phyloP scores from a whole-genome alignment of 2,329 filamentous ascomycete genomes.

The Trichoderma breve region DNA sequence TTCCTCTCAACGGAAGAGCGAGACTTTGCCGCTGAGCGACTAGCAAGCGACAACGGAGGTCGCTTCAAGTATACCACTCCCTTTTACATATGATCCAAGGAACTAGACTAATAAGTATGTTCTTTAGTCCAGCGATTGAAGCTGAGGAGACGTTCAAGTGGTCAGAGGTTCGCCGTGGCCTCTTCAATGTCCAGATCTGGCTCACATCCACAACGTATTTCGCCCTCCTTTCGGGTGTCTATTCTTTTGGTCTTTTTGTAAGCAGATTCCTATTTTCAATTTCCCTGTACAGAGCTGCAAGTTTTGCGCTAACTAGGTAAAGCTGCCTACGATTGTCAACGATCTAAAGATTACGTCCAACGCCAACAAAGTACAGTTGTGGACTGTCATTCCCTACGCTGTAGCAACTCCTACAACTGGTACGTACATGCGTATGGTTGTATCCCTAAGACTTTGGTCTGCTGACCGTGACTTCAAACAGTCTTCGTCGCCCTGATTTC shows the following conservation, averaged over 20 bases:
- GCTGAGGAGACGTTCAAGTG: conserved; percentile 53
- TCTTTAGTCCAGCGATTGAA: conserved; percentile 27
- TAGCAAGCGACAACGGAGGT: conserved; percentile 39
- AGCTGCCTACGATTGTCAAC: conserved; percentile 64
- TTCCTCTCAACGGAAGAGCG: conserved; percentile 56
- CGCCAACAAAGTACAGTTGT: conserved; percentile 58
- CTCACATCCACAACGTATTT: conserved; percentile 62
- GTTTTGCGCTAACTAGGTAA: neutral
- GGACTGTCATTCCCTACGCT: conserved; percentile 63
- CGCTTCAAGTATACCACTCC: conserved; percentile 33
- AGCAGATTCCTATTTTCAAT: conserved; percentile 25
- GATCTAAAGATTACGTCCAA: conserved; percentile 53
- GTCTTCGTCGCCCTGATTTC: conserved; percentile 57
- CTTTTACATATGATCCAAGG: neutral
- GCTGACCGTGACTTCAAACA: conserved; percentile 15
- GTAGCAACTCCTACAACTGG: conserved; percentile 56
- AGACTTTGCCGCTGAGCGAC: conserved; percentile 45
- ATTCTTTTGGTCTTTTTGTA: conserved; percentile 64
- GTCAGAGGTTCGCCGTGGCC: conserved; percentile 61
- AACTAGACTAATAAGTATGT: neutral
- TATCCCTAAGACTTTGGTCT: rapidly evolving
- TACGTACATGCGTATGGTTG: conserved; percentile 26
- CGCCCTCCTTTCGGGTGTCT: conserved; percentile 56
- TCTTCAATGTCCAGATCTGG: conserved; percentile 62
- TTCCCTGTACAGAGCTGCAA: neutral